Conservation (phyloP, 139 green algal genomes). For the Micractinium conductrix region DNA sequence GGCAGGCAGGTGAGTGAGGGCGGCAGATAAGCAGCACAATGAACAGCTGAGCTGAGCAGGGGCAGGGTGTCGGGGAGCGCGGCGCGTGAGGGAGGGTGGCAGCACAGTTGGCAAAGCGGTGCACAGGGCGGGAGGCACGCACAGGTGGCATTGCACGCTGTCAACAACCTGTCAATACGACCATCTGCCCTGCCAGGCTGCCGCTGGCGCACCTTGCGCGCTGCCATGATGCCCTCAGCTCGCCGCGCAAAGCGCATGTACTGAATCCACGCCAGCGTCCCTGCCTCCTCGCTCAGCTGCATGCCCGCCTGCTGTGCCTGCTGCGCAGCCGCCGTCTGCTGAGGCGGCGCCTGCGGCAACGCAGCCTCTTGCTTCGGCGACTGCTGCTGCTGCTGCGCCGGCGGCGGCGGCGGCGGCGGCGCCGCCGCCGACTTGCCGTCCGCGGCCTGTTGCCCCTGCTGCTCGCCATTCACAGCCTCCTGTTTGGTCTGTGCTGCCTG, state of each 20-base stretch:
- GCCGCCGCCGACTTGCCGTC: neutral
- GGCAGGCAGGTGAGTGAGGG: too few species aligned
- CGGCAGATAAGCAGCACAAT: too few species aligned
- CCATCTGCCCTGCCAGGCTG: too few species aligned
- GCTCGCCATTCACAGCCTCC: neutral
- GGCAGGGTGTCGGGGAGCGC: neutral
- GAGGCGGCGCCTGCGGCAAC: neutral
- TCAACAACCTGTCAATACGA: too few species aligned
- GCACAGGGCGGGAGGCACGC: too few species aligned
- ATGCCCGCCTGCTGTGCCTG: neutral
- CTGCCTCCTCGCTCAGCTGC: conserved; percentile 46
- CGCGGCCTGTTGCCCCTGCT: neutral
- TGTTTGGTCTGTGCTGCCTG: neutral
- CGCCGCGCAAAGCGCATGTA: conserved; percentile 86
- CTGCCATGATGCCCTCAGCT: conserved; percentile 62
- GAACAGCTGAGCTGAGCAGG: too few species aligned
- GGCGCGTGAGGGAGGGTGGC: neutral
- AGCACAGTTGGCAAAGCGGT: too few species aligned
- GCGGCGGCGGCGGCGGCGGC: neutral
- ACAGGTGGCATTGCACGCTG: too few species aligned
- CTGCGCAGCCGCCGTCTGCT: neutral
- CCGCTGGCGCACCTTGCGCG: conserved; percentile 56
- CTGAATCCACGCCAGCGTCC: conserved; percentile 81
- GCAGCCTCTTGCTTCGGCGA: conserved; percentile 3
- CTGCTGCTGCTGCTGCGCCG: neutral